Conservation (phyloP, 768 basidiomycete genomes). For the Tulasnella sp. region DNA sequence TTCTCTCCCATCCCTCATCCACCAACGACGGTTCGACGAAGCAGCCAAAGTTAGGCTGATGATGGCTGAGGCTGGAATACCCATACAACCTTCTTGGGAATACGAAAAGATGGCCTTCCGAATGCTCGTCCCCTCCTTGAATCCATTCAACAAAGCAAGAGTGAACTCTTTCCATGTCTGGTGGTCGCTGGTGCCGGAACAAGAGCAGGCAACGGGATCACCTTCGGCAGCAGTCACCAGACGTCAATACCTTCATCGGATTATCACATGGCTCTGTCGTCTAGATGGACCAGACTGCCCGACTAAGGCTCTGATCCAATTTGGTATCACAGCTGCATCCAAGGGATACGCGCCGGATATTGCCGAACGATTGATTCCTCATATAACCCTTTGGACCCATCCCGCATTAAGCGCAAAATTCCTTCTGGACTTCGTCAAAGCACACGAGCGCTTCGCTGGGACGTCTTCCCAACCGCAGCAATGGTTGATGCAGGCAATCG, state of each 20-base stretch:
- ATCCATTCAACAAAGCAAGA: constrained; percentile 5
- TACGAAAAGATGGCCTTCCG: constrained; percentile 23
- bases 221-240: neutral
- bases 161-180: constrained; percentile 26
- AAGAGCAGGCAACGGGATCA: neutral
- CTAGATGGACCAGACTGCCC: constrained; percentile 1
- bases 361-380: neutral
- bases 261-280: neutral
- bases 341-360: constrained; percentile 19
- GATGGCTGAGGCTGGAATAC: neutral
- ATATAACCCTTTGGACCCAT: constrained; percentile 6
- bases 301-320: constrained; percentile 16
- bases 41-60: neutral
- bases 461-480: neutral
- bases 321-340: constrained; percentile 10
- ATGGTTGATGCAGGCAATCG: neutral
- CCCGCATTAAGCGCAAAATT: constrained; percentile 21
- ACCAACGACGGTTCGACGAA: neutral
- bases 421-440: constrained; percentile 21
- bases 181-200: constrained; percentile 21
- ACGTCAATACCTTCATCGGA: constrained; percentile 9
- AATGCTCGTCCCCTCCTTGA: constrained; percentile 16
- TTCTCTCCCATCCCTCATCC: constrained; percentile 20
- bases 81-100: neutral
- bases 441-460: neutral